phyloP scores from a whole-genome alignment of 768 basidiomycete genomes.

The Leccinum obscurum region DNA sequence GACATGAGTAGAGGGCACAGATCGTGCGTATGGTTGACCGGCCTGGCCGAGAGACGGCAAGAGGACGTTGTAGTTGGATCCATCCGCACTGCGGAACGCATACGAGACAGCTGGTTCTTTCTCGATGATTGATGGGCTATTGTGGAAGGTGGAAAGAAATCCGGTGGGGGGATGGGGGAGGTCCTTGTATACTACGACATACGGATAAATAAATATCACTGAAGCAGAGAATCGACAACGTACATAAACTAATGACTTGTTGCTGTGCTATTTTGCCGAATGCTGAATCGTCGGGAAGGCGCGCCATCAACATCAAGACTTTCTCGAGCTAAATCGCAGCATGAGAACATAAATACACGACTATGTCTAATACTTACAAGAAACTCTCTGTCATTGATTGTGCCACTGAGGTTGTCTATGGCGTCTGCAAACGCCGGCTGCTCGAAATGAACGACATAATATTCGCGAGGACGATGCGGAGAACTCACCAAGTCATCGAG shows the following conservation, averaged over 20 bases:
- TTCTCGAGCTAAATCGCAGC: slow-evolving; percentile 58
- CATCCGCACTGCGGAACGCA: slow-evolving; percentile 59
- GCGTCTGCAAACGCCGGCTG: slow-evolving; percentile 55
- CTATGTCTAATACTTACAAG: slow-evolving; percentile 42
- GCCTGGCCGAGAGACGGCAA: slow-evolving; percentile 58
- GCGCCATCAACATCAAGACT: slow-evolving; percentile 58
- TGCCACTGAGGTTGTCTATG: slow-evolving; percentile 41
- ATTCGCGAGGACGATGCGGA: not conserved
- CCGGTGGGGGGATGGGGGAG: slow-evolving; percentile 71
- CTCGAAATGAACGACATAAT: not conserved
- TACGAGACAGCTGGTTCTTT: slow-evolving; percentile 37
- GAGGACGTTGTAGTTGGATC: slow-evolving; percentile 58
- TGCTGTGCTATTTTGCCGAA: slow-evolving; percentile 45
- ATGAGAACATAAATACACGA: slow-evolving; percentile 7
- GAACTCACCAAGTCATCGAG: slow-evolving; percentile 30
- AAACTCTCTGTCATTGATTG: slow-evolving; percentile 58
- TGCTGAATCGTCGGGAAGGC: slow-evolving; percentile 35
- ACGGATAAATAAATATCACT: not conserved
- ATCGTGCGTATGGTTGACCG: slow-evolving; percentile 65
- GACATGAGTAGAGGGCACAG: slow-evolving; percentile 51
- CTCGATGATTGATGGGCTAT: not conserved
- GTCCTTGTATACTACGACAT: slow-evolving; percentile 66
- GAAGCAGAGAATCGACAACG: slow-evolving; percentile 28
- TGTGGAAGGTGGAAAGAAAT: slow-evolving; percentile 41
- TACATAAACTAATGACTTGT: slow-evolving; percentile 55